These are phyloP conservation scores for Mortierella sp. DNA, from an alignment of 371 early-diverging fungal genomes.

Conservation along the genomic window DNA sequence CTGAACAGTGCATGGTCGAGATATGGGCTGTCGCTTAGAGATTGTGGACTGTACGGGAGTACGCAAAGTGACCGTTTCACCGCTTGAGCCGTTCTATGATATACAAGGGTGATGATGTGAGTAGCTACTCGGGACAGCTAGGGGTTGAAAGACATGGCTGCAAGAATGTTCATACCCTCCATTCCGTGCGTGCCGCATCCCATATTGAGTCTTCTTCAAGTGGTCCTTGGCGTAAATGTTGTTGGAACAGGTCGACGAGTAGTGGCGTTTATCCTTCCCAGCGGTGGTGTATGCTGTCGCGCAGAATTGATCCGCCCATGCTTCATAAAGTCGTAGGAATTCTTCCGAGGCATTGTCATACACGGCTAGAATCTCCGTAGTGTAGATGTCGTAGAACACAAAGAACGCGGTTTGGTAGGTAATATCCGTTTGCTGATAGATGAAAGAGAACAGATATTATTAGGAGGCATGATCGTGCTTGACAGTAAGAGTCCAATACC, in stretches of 20 bases:
- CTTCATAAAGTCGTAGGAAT: slow-evolving; percentile 58
- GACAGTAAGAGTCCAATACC: background rate
- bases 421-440: slow-evolving; percentile 44
- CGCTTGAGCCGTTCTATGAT: slow-evolving; percentile 58
- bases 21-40: slow-evolving; percentile 65
- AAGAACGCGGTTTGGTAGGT: slow-evolving; percentile 64
- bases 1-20: slow-evolving; percentile 66
- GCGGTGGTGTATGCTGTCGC: slow-evolving; percentile 56
- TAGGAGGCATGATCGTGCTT: no score
- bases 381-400: slow-evolving; percentile 63
- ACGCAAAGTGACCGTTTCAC: slow-evolving; percentile 61
- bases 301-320: slow-evolving; percentile 57
- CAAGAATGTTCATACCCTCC: slow-evolving; percentile 62
- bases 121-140: background rate
- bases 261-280: slow-evolving; percentile 47
- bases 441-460: background rate
- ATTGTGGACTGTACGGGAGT: slow-evolving; percentile 69
- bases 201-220: slow-evolving; percentile 59
- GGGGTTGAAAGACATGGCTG: background rate
- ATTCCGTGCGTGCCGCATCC: slow-evolving; percentile 67
- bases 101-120: background rate
- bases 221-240: slow-evolving; percentile 63
- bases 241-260: slow-evolving; percentile 59
- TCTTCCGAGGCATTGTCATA: slow-evolving; percentile 69
- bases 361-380: slow-evolving; percentile 60